These are phyloP conservation scores for Plicaturopsis crispa DNA, from an alignment of 768 basidiomycete genomes.

Conservation along the genomic window DNA sequence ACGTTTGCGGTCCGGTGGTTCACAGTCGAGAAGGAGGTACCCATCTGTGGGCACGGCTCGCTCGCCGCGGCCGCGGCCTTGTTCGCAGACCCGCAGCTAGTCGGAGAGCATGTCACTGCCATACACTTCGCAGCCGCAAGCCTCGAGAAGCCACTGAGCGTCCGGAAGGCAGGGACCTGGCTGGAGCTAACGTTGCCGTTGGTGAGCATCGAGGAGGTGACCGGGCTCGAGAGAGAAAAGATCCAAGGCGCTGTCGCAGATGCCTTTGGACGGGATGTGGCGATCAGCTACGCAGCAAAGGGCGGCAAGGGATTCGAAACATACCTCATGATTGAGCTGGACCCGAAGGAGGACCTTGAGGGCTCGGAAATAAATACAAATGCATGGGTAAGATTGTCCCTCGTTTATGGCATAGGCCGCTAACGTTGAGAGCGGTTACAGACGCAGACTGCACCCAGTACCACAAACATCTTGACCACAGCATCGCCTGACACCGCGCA, in stretches of 20 bases:
- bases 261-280: no score
- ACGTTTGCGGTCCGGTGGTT: constrained; percentile 7
- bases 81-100: neutral
- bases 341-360: neutral
- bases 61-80: neutral
- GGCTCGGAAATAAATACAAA: neutral
- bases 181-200: neutral
- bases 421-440: neutral
- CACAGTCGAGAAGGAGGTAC: constrained; percentile 2
- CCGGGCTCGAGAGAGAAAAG: neutral
- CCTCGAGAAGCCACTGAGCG: neutral
- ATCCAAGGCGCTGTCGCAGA: neutral
- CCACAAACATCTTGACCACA: neutral
- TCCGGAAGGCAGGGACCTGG: neutral
- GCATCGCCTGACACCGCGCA: neutral
- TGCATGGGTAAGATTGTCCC: neutral
- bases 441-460: neutral
- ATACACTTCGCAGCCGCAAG: neutral
- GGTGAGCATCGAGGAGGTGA: neutral
- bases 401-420: neutral
- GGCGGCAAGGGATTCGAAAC: neutral
- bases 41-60: constrained; percentile 12
- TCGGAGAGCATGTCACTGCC: neutral
- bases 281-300: neutral
- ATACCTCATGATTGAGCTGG: neutral